Evolutionary conservation across 345 rosid genomes (phyloP), one percentile per base, ranked within the genome.

Genomic region (Stellera chamaejasme): DNA sequence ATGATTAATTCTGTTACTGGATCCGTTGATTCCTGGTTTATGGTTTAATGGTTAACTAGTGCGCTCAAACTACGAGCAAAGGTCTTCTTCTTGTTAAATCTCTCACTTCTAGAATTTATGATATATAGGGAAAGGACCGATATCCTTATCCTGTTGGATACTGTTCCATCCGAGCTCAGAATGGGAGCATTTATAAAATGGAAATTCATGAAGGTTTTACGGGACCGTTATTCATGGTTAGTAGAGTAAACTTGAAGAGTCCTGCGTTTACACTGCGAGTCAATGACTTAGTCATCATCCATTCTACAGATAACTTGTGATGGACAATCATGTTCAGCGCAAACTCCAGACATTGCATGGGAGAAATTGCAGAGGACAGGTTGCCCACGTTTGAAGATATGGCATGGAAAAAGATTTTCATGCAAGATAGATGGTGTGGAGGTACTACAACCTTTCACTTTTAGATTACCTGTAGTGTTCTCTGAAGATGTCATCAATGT

Each of bases 101-200:
- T 32, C 39, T 32, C 39, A 32, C 6, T 32, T 32, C 8, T 32
- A 32, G 39, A 32, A 36, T 8, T 69, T 13, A 50, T 50, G 5
- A 55, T 60, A 44, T 63, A 51, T 54, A 92, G 98, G 95, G 98
- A 3, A 84, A 84, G 79, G 95, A 80, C 72, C 90, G 96, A 9
- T 82, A 80, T 73, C 96, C 98, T 67, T 91, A 88, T 75, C 98
- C 95, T 7, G 82, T 85, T 69, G 95, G 96, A 14, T 92, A 80
- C 73, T 79, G 51, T 27, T 96, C 95, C 60, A 70, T 76, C 52
- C 85, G 92, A 66, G 73, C 70, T 73, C 76, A 75, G 51, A 79
- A 71, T 54, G 95, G 82, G 56, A 62, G 61, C 77, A 65, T 63
- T 39, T 88, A 70, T 45, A 80, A 73, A 62, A 70, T 86, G 76